Conservation (phyloP, 1,284 basidiomycete species). For the Cutaneotrichosporon dermatis region DNA sequence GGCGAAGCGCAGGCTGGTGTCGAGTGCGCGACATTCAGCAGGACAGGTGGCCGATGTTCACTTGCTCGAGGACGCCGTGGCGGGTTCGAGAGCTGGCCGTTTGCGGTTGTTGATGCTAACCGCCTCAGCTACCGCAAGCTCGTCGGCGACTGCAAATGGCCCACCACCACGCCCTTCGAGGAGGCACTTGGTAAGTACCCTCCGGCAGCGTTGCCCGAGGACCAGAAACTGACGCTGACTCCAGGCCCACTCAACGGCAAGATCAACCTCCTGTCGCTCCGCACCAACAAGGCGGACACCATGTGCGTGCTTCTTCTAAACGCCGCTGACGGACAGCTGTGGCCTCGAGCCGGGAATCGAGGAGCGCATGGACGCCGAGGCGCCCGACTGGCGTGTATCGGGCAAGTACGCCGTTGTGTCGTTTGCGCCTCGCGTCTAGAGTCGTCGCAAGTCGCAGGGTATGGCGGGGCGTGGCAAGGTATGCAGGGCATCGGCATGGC, state of each 20-base stretch:
- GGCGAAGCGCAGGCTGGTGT: too few relatives aligned
- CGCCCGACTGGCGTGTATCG: slow-evolving; percentile 41
- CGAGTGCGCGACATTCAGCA: too few relatives aligned
- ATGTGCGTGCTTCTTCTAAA: slow-evolving; percentile 48
- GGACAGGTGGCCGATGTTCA: too few relatives aligned
- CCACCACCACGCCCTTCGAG: slow-evolving; percentile 71
- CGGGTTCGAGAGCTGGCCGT: too few relatives aligned
- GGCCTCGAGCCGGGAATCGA: slow-evolving; percentile 41
- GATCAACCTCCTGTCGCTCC: slow-evolving; percentile 74
- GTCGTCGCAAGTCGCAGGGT: too few relatives aligned
- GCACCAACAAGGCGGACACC: slow-evolving; percentile 96
- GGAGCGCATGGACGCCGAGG: slow-evolving; percentile 34
- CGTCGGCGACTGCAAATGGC: slow-evolving; percentile 86
- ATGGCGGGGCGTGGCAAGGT: too few relatives aligned
- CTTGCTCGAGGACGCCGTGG: too few relatives aligned
- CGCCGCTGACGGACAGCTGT: slow-evolving; percentile 23
- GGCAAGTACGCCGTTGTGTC: slow-evolving; percentile 48
- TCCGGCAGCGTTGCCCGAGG: too few relatives aligned
- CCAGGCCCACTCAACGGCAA: slow-evolving; percentile 65
- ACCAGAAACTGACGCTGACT: too few relatives aligned
- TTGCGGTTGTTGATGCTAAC: background rate
- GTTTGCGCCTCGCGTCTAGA: slow-evolving; percentile 17
- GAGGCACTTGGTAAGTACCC: slow-evolving; percentile 65
- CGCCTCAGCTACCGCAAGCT: slow-evolving; percentile 65
- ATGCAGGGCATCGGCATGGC: too few relatives aligned